A percentile compares a stretch with the other conserved stretches of the same genome.
Conservation (phyloP, 140 eudicot genomes). For the Senecio squalidus region DNA sequence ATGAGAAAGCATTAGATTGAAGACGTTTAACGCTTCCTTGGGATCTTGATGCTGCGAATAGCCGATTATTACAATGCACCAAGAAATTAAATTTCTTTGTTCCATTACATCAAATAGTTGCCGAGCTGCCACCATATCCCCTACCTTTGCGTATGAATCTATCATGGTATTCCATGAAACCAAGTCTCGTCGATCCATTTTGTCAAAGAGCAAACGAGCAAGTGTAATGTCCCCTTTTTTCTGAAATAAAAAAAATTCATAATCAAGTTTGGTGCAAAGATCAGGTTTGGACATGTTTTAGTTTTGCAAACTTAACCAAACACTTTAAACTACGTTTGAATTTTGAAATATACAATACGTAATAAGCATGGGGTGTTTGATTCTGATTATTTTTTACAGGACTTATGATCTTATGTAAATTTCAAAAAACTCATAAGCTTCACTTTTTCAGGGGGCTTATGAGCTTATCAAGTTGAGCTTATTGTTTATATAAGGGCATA, state of each 20-base stretch:
- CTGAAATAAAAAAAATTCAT: conserved; percentile 32
- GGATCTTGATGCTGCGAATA: conserved; percentile 37
- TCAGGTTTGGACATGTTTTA: neutral
- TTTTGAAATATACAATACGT: no score
- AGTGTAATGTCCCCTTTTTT: conserved; percentile 29
- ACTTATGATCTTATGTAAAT: no score
- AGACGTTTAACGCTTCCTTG: conserved; percentile 36
- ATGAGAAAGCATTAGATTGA: conserved; percentile 35
- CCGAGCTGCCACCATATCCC: conserved; percentile 40
- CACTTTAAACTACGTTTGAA: no score
- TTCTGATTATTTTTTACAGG: no score
- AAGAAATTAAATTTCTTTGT: conserved; percentile 34
- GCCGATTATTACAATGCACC: conserved; percentile 39
- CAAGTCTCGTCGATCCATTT: conserved; percentile 27
- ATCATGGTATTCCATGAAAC: conserved; percentile 49
- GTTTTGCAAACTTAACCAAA: no score
- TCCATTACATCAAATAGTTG: conserved; percentile 34
- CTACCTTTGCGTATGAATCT: conserved; percentile 33
- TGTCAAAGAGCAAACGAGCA: conserved; percentile 42
- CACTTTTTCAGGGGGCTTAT: no score
- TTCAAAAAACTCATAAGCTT: no score
- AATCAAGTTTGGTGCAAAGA: no score
- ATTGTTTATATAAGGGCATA: no score
- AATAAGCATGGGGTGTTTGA: no score
- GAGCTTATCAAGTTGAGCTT: no score